Conservation (phyloP, 768 basidiomycete genomes). For the Ephemerocybe angulata region DNA sequence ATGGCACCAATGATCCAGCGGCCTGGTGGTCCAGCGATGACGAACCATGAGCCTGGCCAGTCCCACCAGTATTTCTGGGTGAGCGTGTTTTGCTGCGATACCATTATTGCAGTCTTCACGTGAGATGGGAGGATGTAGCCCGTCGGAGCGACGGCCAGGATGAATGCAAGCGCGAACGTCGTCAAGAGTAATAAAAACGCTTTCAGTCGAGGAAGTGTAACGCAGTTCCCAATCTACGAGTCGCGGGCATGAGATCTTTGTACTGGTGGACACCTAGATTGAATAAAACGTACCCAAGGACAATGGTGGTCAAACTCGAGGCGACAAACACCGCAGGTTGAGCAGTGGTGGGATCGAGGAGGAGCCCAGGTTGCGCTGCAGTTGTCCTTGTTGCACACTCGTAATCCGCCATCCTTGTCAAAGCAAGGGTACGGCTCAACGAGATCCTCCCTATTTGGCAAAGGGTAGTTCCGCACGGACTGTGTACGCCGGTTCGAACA, state of each 20-base stretch:
- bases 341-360: slow-evolving; percentile 42
- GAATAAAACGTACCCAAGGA: slow-evolving; percentile 34
- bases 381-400: slow-evolving; percentile 28
- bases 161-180: slow-evolving; percentile 28
- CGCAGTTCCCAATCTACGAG: slow-evolving; percentile 38
- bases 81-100: slow-evolving; percentile 29
- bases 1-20: slow-evolving; percentile 37
- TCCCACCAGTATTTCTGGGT: slow-evolving; percentile 37
- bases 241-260: not conserved
- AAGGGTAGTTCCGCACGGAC: slow-evolving; percentile 24
- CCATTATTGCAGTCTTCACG: slow-evolving; percentile 23
- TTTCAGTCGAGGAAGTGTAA: slow-evolving; percentile 36
- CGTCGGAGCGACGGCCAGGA: slow-evolving; percentile 28
- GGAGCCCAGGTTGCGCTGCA: slow-evolving; percentile 42
- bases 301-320: slow-evolving; percentile 46
- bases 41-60: slow-evolving; percentile 41
- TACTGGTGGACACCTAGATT: not conserved
- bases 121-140: slow-evolving; percentile 23
- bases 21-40: slow-evolving; percentile 40
- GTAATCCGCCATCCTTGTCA: slow-evolving; percentile 30
- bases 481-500: slow-evolving; percentile 31
- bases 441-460: slow-evolving; percentile 29
- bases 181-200: slow-evolving; percentile 31
- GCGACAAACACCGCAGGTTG: slow-evolving; percentile 42
- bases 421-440: slow-evolving; percentile 39